Conservation (phyloP, 805 yeast species). For the Barnettozyma salicaria region DNA sequence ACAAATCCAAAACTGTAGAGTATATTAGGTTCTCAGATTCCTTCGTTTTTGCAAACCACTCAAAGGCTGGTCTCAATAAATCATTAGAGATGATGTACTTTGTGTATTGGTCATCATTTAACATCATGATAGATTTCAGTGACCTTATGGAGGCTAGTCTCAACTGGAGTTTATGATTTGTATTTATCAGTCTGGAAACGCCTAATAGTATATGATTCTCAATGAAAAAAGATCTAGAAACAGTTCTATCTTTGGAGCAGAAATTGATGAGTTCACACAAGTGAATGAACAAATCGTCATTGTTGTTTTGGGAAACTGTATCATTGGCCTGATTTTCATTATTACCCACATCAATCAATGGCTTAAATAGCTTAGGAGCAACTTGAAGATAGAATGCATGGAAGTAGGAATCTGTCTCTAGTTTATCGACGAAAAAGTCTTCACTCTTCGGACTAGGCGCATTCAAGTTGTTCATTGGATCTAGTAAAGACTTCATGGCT, state of each 20-base stretch:
- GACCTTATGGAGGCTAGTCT: slow-evolving; percentile 66
- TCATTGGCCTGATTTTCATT: neutral
- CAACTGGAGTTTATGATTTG: slow-evolving; percentile 38
- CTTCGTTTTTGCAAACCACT: slow-evolving; percentile 42
- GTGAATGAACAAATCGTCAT: slow-evolving; percentile 44
- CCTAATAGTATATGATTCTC: slow-evolving; percentile 54
- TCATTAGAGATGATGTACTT: slow-evolving; percentile 51
- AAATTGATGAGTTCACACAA: slow-evolving; percentile 68
- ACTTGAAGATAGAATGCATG: slow-evolving; percentile 55
- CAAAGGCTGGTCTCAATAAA: slow-evolving; percentile 44
- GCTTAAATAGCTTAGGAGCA: slow-evolving; percentile 51
- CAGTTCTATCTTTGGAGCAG: slow-evolving; percentile 47
- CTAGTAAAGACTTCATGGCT: slow-evolving; percentile 69
- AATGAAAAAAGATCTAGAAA: slow-evolving; percentile 58
- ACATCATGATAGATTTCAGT: slow-evolving; percentile 51
- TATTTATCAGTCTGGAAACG: slow-evolving; percentile 42
- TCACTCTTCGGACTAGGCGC: slow-evolving; percentile 18
- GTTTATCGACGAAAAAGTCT: slow-evolving; percentile 19
- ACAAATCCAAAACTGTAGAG: slow-evolving; percentile 69
- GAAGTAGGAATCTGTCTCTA: slow-evolving; percentile 42
- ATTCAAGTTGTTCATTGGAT: slow-evolving; percentile 31
- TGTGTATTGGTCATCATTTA: slow-evolving; percentile 59
- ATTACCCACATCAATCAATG: slow-evolving; percentile 30
- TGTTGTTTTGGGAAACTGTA: slow-evolving; percentile 16
- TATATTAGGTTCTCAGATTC: slow-evolving; percentile 56